phyloP scores from a whole-genome alignment of 805 yeast genomes.

The Yamadazyma takamatsuzukensis region DNA sequence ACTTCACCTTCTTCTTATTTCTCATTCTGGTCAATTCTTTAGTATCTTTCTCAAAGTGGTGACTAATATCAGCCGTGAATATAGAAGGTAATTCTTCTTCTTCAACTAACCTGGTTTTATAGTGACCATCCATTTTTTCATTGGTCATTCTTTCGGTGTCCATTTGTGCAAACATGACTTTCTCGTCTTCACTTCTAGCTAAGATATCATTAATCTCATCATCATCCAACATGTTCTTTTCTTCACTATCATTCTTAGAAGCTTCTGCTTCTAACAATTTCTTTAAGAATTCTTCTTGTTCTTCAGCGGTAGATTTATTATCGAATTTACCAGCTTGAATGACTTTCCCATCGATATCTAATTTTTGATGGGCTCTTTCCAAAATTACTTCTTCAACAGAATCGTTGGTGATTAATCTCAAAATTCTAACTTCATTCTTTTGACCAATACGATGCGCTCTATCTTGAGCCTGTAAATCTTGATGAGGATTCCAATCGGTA shows the following conservation, averaged over 20 bases:
- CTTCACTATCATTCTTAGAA: conserved; percentile 52
- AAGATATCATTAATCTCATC: conserved; percentile 70
- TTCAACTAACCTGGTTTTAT: conserved; percentile 54
- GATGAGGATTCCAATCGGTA: conserved; percentile 91
- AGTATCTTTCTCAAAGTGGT: conserved; percentile 47
- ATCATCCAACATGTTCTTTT: conserved; percentile 54
- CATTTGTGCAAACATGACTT: conserved; percentile 50
- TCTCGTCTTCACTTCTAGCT: conserved; percentile 66
- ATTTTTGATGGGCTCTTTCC: conserved; percentile 77
- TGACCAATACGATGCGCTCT: conserved; percentile 90
- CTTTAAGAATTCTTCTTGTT: conserved; percentile 76
- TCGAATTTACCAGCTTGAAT: conserved; percentile 91
- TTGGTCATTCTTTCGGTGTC: conserved; percentile 52
- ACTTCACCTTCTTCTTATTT: conserved; percentile 74
- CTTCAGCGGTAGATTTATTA: conserved; percentile 81
- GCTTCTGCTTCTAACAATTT: conserved; percentile 69
- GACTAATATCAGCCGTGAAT: conserved; percentile 63
- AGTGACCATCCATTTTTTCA: conserved; percentile 30
- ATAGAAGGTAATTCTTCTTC: conserved; percentile 74
- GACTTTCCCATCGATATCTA: conserved; percentile 85
- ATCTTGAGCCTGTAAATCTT: conserved; percentile 87
- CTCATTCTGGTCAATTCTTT: conserved; percentile 59
- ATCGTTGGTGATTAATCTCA: conserved; percentile 75
- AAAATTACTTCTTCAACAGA: conserved; percentile 81
- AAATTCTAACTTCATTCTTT: conserved; percentile 79